Evolutionary conservation across 2,329 filamentous ascomycete species (phyloP).

Genomic region (Penicillium sp.): DNA sequence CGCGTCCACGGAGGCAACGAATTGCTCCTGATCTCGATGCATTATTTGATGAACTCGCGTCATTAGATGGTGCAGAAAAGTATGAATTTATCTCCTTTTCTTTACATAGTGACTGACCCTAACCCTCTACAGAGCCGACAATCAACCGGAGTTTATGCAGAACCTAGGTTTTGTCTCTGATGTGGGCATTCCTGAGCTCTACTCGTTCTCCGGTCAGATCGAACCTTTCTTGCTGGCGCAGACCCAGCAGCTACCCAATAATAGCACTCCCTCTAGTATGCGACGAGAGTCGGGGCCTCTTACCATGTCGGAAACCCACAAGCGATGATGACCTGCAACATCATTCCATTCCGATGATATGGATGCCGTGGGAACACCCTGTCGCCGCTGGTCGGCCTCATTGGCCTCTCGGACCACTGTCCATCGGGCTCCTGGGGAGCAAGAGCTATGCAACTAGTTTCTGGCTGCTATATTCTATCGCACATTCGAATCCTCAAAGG

Average conservation of each 20-base stretch:
- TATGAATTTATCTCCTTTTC: slow-evolving; percentile 19
- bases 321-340: slow-evolving; percentile 11
- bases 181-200: slow-evolving; percentile 38
- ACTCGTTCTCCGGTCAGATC: slow-evolving; percentile 34
- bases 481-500: background rate
- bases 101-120: slow-evolving; percentile 11
- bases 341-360: background rate
- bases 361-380: background rate
- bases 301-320: slow-evolving; percentile 14
- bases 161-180: slow-evolving; percentile 39
- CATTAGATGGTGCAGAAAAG: slow-evolving; percentile 54
- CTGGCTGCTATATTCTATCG: background rate
- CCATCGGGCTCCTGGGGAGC: background rate
- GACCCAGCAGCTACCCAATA: slow-evolving; percentile 27
- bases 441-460: background rate
- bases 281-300: slow-evolving; percentile 24
- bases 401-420: background rate
- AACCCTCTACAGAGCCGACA: slow-evolving; percentile 27
- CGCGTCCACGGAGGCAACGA: slow-evolving; percentile 26
- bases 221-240: slow-evolving; percentile 36
- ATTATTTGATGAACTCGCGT: slow-evolving; percentile 58
- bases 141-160: slow-evolving; percentile 40
- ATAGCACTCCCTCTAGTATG: slow-evolving; percentile 15
- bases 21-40: slow-evolving; percentile 46
- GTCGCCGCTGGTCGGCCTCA: slow-evolving; percentile 17